Base-by-base conservation (phyloP, 1,284 basidiomycete genomes). In the Cutaneotrichosporon sp. region DNA sequence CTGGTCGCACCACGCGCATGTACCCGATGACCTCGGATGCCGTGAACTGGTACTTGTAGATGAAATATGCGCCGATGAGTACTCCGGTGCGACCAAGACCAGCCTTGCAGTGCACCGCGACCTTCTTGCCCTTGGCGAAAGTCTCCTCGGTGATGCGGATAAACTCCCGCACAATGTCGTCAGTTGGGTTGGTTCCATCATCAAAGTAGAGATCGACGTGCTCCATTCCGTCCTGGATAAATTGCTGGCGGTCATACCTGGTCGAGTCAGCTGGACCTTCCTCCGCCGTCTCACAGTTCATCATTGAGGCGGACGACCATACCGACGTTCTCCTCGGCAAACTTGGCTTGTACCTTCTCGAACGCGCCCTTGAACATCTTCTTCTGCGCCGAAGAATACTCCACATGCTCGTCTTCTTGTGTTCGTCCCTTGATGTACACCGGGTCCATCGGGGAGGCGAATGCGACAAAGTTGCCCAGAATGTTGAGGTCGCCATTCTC, bases 41-140 rank as follows among this genome's bases (percentile, higher is more conserved):
- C n/a, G 91, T 91, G 70, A 99, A 99, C n/a, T 88, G 88, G 67
- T 97, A 93, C 77, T 96, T 97, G 88, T 96, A 99, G 62, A 97
- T 89, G 52, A 99, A 81, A 78, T 97, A 98, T 3, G 96, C 96
- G 45, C 92, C 92, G 58, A 98, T 94, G 56, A 98, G 79, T 4
- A 93, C 94, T 4, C 96, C 94, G 0, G 74, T 75, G 29, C 74
- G 50, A 10, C 74, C 74, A 5, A 75, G 53, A 14, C 74, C 74
- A 5, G 74, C 69, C 59, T 74, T 74, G 57, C 90, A 88, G 75
- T 91, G 88, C 59, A 92, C 86, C 37, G 91, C 90, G 22, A 96
- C 86, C 41, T 85, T 88, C 22, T 60, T 48, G 85, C 88, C 33
- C 84, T 87, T n/a, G 70, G 61, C 74, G 45, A 97, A 84, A 26